Evolutionary conservation across 2,329 filamentous ascomycete species (phyloP), one percentile per base, ranked within the genome.

Genomic region (Cercospora berteroae): DNA sequence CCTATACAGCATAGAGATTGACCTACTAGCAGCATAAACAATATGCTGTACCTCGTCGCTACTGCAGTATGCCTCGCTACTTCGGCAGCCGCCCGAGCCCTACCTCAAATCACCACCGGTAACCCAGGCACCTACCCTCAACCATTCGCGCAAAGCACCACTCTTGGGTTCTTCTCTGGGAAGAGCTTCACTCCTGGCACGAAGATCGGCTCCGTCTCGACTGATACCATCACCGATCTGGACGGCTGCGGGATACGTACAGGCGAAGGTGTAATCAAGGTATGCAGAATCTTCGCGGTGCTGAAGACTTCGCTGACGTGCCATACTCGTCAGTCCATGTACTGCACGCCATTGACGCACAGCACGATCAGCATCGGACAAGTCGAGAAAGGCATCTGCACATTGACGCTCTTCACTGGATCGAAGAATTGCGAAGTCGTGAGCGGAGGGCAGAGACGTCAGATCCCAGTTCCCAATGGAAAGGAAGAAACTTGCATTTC

Each of bases 371-470:
- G 69, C 13, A 66, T 77, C 23, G 61, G 65, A 16, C 69, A 71
- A 20, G 62, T 63, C 4, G 50, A 57, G 9, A 59, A 68, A 12
- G 69, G 69, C 9, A 67, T 65, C 25, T 77, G 75, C 66, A 69
- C 65, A 1, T 70, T 73, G 62, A 68, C 70, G 7, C 52, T 74
- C 8, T 74, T 60, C 36, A 18, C 64, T 31, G 70, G 64, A 16
- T 65, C 67, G n/a, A 58, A 65, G 18, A 71, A 39, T 16, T 76
- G 74, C 50, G 69, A 69, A n/a, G 64, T 67, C 13, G 20, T 64
- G 44, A 63, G 50, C 58, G 16, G 18, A 27, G 60, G 42, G 64
- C 65, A 65, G n/a, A 63, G 56, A 20, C 59, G 68, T 50, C 16
- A 60, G 23, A 44, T 69, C 44, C 65, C 66, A 12, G 71, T 70